Evolutionary conservation across 176 grass and related monocot species (phyloP).

Genomic region (Cenchrus americanus): DNA sequence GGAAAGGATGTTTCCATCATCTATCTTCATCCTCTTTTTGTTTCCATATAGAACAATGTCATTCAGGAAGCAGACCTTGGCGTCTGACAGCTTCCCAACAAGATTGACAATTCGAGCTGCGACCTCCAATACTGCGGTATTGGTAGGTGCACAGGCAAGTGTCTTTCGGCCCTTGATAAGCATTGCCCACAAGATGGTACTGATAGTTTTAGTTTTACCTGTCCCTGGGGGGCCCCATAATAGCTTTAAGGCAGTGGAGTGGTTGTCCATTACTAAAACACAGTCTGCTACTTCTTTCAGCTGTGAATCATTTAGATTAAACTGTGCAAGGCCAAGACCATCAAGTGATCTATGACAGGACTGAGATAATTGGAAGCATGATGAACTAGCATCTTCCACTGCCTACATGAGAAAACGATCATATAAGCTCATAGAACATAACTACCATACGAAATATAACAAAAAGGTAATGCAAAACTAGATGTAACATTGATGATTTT

Average conservation of each 20-base stretch:
- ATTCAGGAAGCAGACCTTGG: slow-evolving; percentile 27
- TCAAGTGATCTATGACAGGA: neutral
- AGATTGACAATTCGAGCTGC: slow-evolving; percentile 43
- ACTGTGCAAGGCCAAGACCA: slow-evolving; percentile 9
- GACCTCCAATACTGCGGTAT: slow-evolving; percentile 52
- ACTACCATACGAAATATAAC: neutral
- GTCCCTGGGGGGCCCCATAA: slow-evolving; percentile 68
- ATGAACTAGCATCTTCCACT: neutral
- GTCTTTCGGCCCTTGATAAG: slow-evolving; percentile 26
- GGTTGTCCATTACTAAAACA: slow-evolving; percentile 28
- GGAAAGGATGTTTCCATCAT: slow-evolving; percentile 29
- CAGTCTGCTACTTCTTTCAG: slow-evolving; percentile 40
- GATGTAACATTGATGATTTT: neutral
- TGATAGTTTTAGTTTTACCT: slow-evolving; percentile 66
- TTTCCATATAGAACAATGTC: slow-evolving; percentile 60
- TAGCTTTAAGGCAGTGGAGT: slow-evolving; percentile 35
- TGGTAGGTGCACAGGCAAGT: slow-evolving; percentile 67
- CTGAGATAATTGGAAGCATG: neutral
- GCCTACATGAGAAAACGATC: neutral
- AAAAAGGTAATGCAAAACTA: neutral
- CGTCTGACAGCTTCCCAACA: slow-evolving; percentile 24
- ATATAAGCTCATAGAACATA: neutral
- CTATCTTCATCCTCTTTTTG: slow-evolving; percentile 35
- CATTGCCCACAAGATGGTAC: slow-evolving; percentile 51
- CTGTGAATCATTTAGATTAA: slow-evolving; percentile 59